Evolutionary conservation across 2,329 filamentous ascomycete genomes (phyloP), one percentile per base, ranked within the genome.

Genomic region (Aplosporella prunicola): DNA sequence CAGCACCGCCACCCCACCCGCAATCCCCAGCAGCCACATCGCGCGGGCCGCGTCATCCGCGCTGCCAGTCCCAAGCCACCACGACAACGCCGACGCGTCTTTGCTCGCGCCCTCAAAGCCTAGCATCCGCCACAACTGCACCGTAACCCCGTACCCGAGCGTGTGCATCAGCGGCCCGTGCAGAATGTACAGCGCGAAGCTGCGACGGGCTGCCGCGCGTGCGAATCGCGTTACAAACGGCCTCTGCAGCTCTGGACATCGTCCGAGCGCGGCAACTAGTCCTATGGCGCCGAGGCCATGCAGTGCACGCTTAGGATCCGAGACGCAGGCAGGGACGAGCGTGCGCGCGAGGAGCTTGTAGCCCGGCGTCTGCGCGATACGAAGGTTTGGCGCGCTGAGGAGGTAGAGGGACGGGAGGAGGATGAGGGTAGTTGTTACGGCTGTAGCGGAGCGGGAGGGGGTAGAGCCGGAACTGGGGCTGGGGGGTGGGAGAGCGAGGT

Each of bases 271-370:
- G 1, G 22, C 20, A 10, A 38, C 14, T 6, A 38, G 35, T 3
- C 30, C 20, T 14, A 32, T 5, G 35, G 35, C 35, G 20, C 35
- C 35, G 27, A 17, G 9, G 28, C 35, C 35, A 15, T 38, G 35
- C 11, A 38, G 22, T 20, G 32, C 30, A 22, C 35, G 35, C 13
- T 38, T 38, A 5, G 35, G 28, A 28, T 38, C 35, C n/a, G 35
- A 18, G 20, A 38, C 32, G 20, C 20, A 7, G 14, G 14, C 10
- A 2, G 35, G 35, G 4, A 32, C 22, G 35, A 38, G 15, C 11
- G 15, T 8, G 9, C 13, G 7, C 15, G n/a, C 5, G 8, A 38
- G 22, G 13, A 18, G 11, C 8, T 26, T 8, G 35, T 38, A 32
- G 15, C 20, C 20, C 14, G 11, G 27, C 7, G 35, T 32, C 27